Evolutionary conservation across 352 stramenopile species (phyloP).

Genomic region (Phytophthora citricola): DNA sequence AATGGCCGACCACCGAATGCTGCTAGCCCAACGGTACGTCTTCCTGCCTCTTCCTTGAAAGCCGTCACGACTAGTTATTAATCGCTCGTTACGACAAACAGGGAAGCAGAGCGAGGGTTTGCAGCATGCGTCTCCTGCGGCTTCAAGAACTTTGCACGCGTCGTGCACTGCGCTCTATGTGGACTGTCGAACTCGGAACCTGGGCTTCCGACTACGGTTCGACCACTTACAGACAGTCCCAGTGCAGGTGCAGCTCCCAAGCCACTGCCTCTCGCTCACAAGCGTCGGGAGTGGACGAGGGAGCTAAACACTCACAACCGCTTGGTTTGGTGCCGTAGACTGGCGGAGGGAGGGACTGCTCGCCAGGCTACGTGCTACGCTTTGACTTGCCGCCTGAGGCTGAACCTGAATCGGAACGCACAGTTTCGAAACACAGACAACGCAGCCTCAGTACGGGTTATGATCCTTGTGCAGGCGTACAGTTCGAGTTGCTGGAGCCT

Average conservation of each 20-base stretch:
- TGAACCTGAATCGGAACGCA: conserved; percentile 38
- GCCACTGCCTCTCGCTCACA: conserved; percentile 24
- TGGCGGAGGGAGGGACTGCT: conserved; percentile 32
- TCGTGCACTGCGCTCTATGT: conserved; percentile 49
- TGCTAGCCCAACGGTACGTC: conserved; percentile 31
- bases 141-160: conserved; percentile 60
- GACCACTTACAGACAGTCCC: not conserved
- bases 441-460: conserved; percentile 40
- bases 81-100: conserved; percentile 14
- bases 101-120: conserved; percentile 48
- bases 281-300: conserved; percentile 61
- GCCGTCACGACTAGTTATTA: not conserved
- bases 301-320: conserved; percentile 40
- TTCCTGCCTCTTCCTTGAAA: conserved; percentile 3
- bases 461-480: conserved; percentile 29
- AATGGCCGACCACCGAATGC: conserved; percentile 25
- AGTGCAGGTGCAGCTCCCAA: not conserved
- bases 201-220: conserved; percentile 3
- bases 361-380: conserved; percentile 42
- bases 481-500: conserved; percentile 42
- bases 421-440: conserved; percentile 14
- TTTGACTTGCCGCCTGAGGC: conserved; percentile 33
- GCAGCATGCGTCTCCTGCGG: conserved; percentile 47
- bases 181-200: conserved; percentile 19
- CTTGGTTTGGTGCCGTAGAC: conserved; percentile 48